These are phyloP conservation scores for Nemania sp. DNA, from an alignment of 2,329 filamentous ascomycete genomes.

Conservation along the genomic window DNA sequence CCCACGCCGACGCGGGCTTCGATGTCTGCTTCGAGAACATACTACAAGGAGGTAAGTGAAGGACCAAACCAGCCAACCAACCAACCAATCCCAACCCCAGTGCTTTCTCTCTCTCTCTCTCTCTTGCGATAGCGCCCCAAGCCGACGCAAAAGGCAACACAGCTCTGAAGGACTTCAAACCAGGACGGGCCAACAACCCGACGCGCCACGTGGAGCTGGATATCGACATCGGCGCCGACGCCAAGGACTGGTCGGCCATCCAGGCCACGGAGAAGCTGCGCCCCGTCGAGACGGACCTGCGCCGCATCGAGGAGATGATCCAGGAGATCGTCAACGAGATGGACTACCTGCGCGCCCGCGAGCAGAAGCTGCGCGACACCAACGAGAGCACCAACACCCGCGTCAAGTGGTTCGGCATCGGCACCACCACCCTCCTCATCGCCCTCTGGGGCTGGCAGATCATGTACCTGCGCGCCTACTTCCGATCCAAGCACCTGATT, in stretches of 20 bases:
- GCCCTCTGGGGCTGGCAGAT: slow-evolving; percentile 96
- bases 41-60: slow-evolving; percentile 73
- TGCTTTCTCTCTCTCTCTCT: slow-evolving; percentile 4
- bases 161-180: slow-evolving; percentile 44
- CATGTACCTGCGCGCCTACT: slow-evolving; percentile 96
- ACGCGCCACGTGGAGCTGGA: slow-evolving; percentile 87
- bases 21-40: slow-evolving; percentile 97
- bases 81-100: not conserved
- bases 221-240: slow-evolving; percentile 95
- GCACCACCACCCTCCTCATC: slow-evolving; percentile 90
- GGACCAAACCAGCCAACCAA: too few relatives aligned
- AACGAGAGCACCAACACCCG: slow-evolving; percentile 99
- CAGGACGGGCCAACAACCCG: slow-evolving; percentile 59
- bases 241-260: slow-evolving; percentile 97
- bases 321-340: slow-evolving; percentile 91
- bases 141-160: slow-evolving; percentile 13
- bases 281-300: slow-evolving; percentile 93
- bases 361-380: slow-evolving; percentile 96
- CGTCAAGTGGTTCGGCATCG: slow-evolving; percentile 98
- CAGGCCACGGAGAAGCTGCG: slow-evolving; percentile 97
- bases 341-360: slow-evolving; percentile 90
- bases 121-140: not conserved
- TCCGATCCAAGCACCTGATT: slow-evolving; percentile 70
- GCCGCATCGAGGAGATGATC: slow-evolving; percentile 91
- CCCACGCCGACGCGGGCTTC: slow-evolving; percentile 90